Conservation (phyloP, 495 filamentous ascomycete species). For the Aspergillus ellipticus region DNA sequence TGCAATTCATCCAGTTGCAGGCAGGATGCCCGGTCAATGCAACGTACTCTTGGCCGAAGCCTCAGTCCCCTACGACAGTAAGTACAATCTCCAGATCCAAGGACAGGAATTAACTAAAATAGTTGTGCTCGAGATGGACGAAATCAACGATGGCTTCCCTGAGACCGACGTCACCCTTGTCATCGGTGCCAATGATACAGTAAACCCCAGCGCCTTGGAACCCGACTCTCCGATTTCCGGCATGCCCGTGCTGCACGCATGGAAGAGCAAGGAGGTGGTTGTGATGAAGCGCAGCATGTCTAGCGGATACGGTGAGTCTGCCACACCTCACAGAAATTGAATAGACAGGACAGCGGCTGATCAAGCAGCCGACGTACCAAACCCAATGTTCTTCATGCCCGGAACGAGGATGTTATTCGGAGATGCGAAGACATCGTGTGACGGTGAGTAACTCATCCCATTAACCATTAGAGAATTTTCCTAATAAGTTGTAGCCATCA, state of each 20-base stretch:
- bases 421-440: constrained; percentile 74
- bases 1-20: constrained; percentile 79
- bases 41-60: constrained; percentile 82
- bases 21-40: constrained; percentile 83
- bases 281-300: constrained; percentile 84
- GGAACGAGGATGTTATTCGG: constrained; percentile 82
- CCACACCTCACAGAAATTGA: neutral
- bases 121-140: constrained; percentile 82
- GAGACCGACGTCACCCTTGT: constrained; percentile 82
- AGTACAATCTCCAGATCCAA: constrained; percentile 9
- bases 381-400: constrained; percentile 86
- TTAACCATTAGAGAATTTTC: neutral
- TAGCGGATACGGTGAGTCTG: constrained; percentile 66
- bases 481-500: constrained; percentile 32
- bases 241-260: constrained; percentile 82
- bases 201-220: constrained; percentile 79
- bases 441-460: constrained; percentile 48
- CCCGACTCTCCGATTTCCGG: constrained; percentile 74
- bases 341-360: neutral
- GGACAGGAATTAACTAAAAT: constrained; percentile 14
- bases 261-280: constrained; percentile 86
- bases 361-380: constrained; percentile 68
- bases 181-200: constrained; percentile 82
- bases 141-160: constrained; percentile 82
- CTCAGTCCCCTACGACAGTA: constrained; percentile 74